Base-by-base conservation (phyloP, 176 grass and related monocot species). In the Cenchrus americanus region DNA sequence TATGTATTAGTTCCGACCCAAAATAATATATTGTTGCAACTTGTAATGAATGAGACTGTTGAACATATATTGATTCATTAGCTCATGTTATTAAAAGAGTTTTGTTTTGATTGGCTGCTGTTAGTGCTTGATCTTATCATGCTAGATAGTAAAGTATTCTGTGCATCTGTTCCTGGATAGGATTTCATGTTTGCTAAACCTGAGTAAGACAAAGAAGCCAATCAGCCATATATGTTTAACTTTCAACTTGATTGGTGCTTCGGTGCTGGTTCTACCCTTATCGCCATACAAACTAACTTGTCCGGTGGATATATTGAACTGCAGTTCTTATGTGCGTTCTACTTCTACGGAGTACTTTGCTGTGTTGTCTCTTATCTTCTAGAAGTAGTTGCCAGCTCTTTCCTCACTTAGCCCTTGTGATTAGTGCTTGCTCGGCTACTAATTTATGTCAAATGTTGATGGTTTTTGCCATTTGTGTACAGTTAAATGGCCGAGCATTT, bases 1-100 rank as follows among this genome's bases (percentile, higher is more conserved):
- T 75, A 5, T 90, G 22, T 87, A 46, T 57, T 61, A 69, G 53
- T 79, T 66, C 65, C 71, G 49, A 68, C n/a, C 46, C 43, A 66
- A 53, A 53, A 52, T 73, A 78, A 73, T 58, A 9, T 30, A 19
- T 37, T 86, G 42, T 41, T 66, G 13, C 66, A 10, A 24, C 3
- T 23, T 59, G 22, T 63, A 14, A 41, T 50, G 42, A 61, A 27
- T 61, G 5, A 50, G 80, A 75, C 2, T 66, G 42, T 75, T 80
- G n/a, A 80, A 30, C 26, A 71, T 1, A 26, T 13, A 32, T 82
- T 30, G 62, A 62, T 76, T 12, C 2, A 30, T 37, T 74, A 40
- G 30, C 69, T 73, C 19, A 7, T 83, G 0, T 24, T 75, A 10
- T 54, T 73, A 27, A 30, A 23, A 23, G 50, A 5, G 9, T 80